These are phyloP conservation scores for Celoporthe dispersa DNA, from an alignment of 2,329 filamentous ascomycete genomes.

Conservation along the genomic window DNA sequence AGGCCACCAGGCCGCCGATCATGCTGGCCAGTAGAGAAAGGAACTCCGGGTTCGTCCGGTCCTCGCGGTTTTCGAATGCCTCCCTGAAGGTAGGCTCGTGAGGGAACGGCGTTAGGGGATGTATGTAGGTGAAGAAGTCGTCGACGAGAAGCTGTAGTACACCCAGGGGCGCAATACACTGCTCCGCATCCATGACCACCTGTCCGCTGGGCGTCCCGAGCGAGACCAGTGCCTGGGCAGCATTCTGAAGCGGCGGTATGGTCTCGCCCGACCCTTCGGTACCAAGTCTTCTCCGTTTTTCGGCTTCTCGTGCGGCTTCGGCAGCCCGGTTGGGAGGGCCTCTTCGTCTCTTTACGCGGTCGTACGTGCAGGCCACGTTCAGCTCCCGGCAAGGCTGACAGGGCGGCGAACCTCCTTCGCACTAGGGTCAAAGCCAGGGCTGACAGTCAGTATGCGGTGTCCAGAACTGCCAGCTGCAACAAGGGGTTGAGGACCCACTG, in stretches of 20 bases:
- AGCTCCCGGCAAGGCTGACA: conserved; percentile 62
- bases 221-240: conserved; percentile 54
- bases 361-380: conserved; percentile 61
- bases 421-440: conserved; percentile 38
- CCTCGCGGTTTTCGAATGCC: conserved; percentile 68
- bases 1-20: conserved; percentile 74
- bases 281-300: conserved; percentile 51
- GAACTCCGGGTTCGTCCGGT: conserved; percentile 68
- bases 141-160: conserved; percentile 73
- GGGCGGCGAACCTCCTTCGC: conserved; percentile 59
- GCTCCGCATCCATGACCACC: conserved; percentile 61
- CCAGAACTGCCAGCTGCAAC: not conserved
- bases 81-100: conserved; percentile 78
- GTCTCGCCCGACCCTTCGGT: conserved; percentile 18
- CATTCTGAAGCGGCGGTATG: conserved; percentile 51
- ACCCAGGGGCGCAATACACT: conserved; percentile 68
- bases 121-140: conserved; percentile 83
- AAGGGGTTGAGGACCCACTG: conserved; percentile 17
- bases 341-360: conserved; percentile 61
- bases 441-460: conserved; percentile 25
- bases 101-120: conserved; percentile 76
- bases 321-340: conserved; percentile 64
- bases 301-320: conserved; percentile 55
- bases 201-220: conserved; percentile 43
- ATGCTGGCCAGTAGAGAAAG: conserved; percentile 74